A percentile compares a stretch with the other conserved stretches of the same genome.
phyloP scores from a whole-genome alignment of 495 filamentous ascomycete species.

The Xylaria longipes region DNA sequence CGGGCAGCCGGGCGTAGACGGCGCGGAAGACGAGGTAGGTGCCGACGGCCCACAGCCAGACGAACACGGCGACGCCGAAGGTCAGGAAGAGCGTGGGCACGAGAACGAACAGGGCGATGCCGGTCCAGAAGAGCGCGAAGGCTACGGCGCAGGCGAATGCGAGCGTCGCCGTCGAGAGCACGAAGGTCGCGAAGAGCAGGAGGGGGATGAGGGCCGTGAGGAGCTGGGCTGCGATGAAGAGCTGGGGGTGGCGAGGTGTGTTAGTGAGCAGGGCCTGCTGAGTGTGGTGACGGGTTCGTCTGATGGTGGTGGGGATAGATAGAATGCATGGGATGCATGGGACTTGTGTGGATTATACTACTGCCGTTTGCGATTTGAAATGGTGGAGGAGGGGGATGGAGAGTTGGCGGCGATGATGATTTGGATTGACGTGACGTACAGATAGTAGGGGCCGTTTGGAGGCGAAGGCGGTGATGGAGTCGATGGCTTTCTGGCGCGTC shows the following conservation, averaged over 20 bases:
- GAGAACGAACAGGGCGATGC: constrained; percentile 67
- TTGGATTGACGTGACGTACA: constrained; percentile 38
- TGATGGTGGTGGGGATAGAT: not conserved
- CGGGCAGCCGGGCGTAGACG: constrained; percentile 45
- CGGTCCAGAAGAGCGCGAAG: constrained; percentile 67
- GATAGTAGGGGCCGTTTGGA: constrained; percentile 42
- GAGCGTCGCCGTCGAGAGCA: constrained; percentile 60
- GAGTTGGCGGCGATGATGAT: not conserved
- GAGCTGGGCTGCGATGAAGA: constrained; percentile 64
- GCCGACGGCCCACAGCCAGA: constrained; percentile 69
- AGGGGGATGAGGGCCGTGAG: constrained; percentile 64
- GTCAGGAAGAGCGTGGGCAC: constrained; percentile 68
- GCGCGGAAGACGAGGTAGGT: constrained; percentile 62
- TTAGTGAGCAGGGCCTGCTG: constrained; percentile 9
- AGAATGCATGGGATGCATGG: not conserved
- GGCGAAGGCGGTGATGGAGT: constrained; percentile 32
- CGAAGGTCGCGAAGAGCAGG: constrained; percentile 66
- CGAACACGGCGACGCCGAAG: constrained; percentile 56
- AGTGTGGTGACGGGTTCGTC: not conserved
- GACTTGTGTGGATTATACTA: not conserved
- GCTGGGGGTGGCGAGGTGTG: constrained; percentile 27
- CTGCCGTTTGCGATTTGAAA: not conserved
- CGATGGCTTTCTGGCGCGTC: constrained; percentile 40
- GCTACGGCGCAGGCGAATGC: constrained; percentile 60
- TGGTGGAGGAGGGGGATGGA: not conserved